Base-by-base conservation (phyloP, 1,284 basidiomycete species). In the Cerrena zonata region DNA sequence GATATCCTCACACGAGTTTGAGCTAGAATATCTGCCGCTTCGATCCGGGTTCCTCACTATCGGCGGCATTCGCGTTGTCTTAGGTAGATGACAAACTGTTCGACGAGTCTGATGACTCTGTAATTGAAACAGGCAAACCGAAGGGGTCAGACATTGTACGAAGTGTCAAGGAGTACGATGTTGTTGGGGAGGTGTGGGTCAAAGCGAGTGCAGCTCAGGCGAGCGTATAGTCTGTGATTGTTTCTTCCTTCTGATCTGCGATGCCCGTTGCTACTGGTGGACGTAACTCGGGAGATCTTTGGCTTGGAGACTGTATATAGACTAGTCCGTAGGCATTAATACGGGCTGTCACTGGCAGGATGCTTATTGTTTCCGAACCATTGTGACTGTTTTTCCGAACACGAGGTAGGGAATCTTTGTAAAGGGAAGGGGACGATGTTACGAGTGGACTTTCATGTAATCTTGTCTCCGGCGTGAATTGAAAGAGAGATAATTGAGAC, bases 171-270 rank as follows among this genome's bases (percentile, higher is more conserved):
- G 84, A 89, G 67, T 82, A 85, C 73, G 83, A 82, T 53, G 70
- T 82, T 4, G 66, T 89, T 39, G 78, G 74, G 11, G 86, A 89
- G 64, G 63, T 85, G 27, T 87, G 84, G 84, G 76, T 86, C 45
- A 65, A 62, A 48, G 61, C 67, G 21, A 34, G 30, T 15, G 64
- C 46, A 4, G n/a, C 23, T 30, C 24, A 13, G 30, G 30, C 30
- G 7, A 34, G 30, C 15, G 30, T 34, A 34, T 34, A 15, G 7
- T 7, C 7, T 34, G 15, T 34, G 30, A 34, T 34, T 34, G 30
- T 34, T 34, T 34, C 15, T 15, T 34, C 7, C 30, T 34, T 7
- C 30, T 34, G 30, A 34, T 7, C 7, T 34, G n/a, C n/a, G n/a
- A n/a, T n/a, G n/a, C n/a, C n/a, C n/a, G n/a, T n/a, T n/a, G n/a